These are phyloP conservation scores for Cenchrus americanus DNA, from an alignment of 176 grass and related monocot species.

Conservation along the genomic window DNA sequence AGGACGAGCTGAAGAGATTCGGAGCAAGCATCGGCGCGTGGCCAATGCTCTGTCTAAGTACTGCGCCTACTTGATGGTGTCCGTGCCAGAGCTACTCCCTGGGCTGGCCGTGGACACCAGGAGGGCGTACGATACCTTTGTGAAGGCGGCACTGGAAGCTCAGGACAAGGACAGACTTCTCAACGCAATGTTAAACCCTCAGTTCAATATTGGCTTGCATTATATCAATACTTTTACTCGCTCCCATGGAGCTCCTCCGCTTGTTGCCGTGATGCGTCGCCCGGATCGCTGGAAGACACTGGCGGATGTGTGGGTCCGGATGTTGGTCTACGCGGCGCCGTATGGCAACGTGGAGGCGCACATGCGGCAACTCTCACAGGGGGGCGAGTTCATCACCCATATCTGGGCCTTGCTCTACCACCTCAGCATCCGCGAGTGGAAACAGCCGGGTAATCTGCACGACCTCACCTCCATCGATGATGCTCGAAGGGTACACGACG, in stretches of 20 bases:
- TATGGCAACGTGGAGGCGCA: conserved; percentile 6
- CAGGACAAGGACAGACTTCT: not conserved
- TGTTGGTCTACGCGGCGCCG: conserved; percentile 40
- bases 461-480: no score
- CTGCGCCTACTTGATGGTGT: conserved; percentile 11
- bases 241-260: not conserved
- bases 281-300: conserved; percentile 29
- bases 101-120: not conserved
- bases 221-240: no score
- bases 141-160: not conserved
- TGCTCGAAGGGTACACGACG: no score
- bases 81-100: not conserved
- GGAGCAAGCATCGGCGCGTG: not conserved
- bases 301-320: conserved; percentile 23
- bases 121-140: not conserved
- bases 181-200: no score
- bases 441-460: not conserved
- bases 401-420: conserved; percentile 47
- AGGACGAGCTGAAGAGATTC: no score
- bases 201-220: no score
- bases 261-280: not conserved
- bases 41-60: conserved; percentile 28
- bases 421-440: conserved; percentile 5
- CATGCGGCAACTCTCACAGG: conserved; percentile 21
- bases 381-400: conserved; percentile 56